Evolutionary conservation across 1,139 yeast species (phyloP), one percentile per base, ranked within the genome.

Genomic region (Geotrichum carabidarum): DNA sequence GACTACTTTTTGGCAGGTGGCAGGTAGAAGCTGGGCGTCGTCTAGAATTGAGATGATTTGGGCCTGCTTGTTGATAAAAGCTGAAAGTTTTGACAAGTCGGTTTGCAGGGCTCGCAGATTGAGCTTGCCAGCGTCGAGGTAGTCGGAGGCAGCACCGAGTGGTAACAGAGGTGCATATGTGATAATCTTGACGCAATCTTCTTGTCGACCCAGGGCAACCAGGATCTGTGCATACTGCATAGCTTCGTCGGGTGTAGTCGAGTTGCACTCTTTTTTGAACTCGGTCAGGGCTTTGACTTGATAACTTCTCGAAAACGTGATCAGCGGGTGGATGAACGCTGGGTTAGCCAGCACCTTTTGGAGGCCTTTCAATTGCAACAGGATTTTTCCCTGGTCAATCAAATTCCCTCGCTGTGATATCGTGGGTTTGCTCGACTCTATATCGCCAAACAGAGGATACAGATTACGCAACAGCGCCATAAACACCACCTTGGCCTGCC

Each of bases 201-300:
- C 73, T 49, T 65, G 73, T 36, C 62, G 78, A 59, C 60, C 76
- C 57, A 57, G 75, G 62, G 58, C 66, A 57, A 58, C 71, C 63
- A 64, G 70, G 1, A 68, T 73, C 31, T 56, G 63, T 43, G 65
- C 73, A 52, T 59, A 69, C 49, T 62, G 74, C 50, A 67, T 65
- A 40, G 72, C 73, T 50, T 66, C 76, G 34, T 61, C 73, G 15
- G 61, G 62, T 57, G 63, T 77, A 52, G 86, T 83, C 50, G 76
- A 73, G 50, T 79, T 82, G 60, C 80, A 79, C 5, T 68, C 70
- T 41, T 76, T 71, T 55, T 86, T 93, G 60, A 89, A 75, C 62
- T 88, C 95, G 48, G 82, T 71, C 35, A 86, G 67, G 8, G 86
- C 76, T 0, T 94, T 89, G 64, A 79, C 84, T 53, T 85, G 86